Percentiles rank a stretch among this genome's conserved stretches.
Conservation (phyloP, 2,329 filamentous ascomycete species). For the Fusarium annulatum region DNA sequence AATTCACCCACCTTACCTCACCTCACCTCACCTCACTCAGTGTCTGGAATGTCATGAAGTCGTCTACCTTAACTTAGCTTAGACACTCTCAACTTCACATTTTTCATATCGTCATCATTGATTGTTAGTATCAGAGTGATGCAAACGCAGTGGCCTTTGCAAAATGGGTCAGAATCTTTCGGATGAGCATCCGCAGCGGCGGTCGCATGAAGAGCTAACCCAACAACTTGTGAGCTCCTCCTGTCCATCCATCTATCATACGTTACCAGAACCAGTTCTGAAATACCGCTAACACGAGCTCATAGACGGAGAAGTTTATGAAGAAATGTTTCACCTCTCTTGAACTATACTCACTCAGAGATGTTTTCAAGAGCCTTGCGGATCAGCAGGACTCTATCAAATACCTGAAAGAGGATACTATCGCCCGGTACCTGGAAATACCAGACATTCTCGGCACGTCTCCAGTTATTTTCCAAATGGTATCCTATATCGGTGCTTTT, state of each 20-base stretch:
- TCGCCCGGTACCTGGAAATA: conserved; percentile 78
- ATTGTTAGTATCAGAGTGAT: conserved; percentile 32
- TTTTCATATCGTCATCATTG: conserved; percentile 24
- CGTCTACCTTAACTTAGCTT: not conserved
- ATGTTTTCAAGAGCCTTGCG: conserved; percentile 77
- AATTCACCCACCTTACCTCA: conserved; percentile 13
- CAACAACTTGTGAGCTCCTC: conserved; percentile 60
- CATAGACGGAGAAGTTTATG: conserved; percentile 71
- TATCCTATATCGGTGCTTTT: conserved; percentile 77
- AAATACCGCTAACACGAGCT: conserved; percentile 10
- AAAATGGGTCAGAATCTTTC: conserved; percentile 66
- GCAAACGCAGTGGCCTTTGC: conserved; percentile 33
- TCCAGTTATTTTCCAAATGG: conserved; percentile 76
- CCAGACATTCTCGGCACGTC: conserved; percentile 76
- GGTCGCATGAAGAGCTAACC: conserved; percentile 63
- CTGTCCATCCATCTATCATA: conserved; percentile 2
- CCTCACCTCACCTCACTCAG: not conserved
- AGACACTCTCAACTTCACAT: conserved; percentile 22
- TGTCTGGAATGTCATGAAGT: conserved; percentile 42
- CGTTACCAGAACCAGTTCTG: not conserved
- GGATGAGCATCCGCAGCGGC: conserved; percentile 55
- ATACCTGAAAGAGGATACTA: conserved; percentile 75
- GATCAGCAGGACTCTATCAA: conserved; percentile 70
- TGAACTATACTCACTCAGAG: conserved; percentile 78
- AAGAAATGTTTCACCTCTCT: conserved; percentile 77